phyloP scores from a whole-genome alignment of 306 rosid species.

The Dalbergia cochinchinensis region DNA sequence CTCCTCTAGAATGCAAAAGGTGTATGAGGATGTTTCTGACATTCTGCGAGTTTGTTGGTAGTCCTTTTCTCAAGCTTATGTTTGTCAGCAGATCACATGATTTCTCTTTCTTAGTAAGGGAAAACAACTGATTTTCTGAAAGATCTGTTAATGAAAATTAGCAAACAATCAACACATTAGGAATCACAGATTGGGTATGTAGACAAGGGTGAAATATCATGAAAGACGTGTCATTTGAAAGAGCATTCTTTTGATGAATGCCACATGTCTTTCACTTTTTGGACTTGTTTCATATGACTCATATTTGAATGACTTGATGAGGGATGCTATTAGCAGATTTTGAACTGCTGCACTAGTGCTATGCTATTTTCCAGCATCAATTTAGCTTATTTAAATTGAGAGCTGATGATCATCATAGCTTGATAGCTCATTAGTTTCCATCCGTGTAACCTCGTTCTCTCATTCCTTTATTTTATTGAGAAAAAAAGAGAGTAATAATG shows the following conservation, averaged over 20 bases:
- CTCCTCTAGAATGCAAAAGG: slow-evolving; percentile 15
- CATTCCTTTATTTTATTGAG: not conserved
- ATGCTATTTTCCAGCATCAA: not conserved
- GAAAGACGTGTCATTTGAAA: not conserved
- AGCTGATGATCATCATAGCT: not conserved
- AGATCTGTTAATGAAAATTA: not conserved
- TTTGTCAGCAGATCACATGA: not conserved
- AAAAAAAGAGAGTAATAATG: slow-evolving; percentile 19
- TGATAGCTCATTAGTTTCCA: slow-evolving; percentile 22
- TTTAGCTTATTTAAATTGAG: not conserved
- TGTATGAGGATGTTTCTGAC: not conserved
- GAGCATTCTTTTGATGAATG: slow-evolving; percentile 1
- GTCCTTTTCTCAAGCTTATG: slow-evolving; percentile 7
- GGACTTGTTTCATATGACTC: not conserved
- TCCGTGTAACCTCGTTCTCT: slow-evolving; percentile 20
- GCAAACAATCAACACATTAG: not conserved
- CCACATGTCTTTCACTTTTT: not conserved
- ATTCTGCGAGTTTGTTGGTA: not conserved
- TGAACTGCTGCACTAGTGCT: not conserved
- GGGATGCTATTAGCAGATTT: not conserved
- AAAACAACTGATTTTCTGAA: slow-evolving; percentile 6
- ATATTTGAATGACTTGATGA: not conserved
- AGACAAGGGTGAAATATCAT: not conserved
- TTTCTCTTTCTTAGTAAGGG: slow-evolving; percentile 13
- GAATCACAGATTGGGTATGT: not conserved